Conservation (phyloP, 306 rosid genomes). For the Cucumis hystrix region DNA sequence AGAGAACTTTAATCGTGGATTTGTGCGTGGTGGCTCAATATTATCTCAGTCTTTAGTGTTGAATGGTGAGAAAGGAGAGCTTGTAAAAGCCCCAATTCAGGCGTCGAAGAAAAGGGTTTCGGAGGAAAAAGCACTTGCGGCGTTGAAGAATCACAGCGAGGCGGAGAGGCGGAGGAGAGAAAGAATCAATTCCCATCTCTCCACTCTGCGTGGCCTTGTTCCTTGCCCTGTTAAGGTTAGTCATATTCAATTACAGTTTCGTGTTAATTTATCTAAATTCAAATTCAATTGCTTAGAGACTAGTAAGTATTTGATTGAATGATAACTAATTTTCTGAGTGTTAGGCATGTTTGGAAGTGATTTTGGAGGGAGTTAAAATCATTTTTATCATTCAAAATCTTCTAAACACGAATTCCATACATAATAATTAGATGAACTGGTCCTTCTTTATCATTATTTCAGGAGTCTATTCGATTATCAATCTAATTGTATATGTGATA, state of each 20-base stretch:
- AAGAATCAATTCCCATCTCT: conserved; percentile 76
- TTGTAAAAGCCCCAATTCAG: conserved; percentile 33
- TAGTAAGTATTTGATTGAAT: neutral
- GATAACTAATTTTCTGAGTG: neutral
- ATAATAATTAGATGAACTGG: too few relatives aligned
- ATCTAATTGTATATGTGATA: neutral
- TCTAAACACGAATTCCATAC: too few relatives aligned
- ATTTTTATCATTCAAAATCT: too few relatives aligned
- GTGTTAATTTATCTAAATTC: neutral
- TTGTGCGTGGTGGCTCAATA: conserved; percentile 15
- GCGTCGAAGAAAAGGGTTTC: conserved; percentile 37
- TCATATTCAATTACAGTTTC: neutral
- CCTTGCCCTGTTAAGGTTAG: conserved; percentile 49
- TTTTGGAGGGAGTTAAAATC: too few relatives aligned
- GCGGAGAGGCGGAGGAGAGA: conserved; percentile 88
- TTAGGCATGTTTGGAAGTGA: neutral
- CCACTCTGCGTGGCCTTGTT: conserved; percentile 59
- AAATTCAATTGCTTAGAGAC: neutral
- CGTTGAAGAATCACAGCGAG: conserved; percentile 75
- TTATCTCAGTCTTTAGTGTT: conserved; percentile 31
- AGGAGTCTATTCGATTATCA: neutral
- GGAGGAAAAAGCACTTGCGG: conserved; percentile 52
- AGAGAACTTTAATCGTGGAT: conserved; percentile 13
- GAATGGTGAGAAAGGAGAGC: conserved; percentile 51
- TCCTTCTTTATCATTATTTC: neutral